Evolutionary conservation across 2,329 filamentous ascomycete species (phyloP), one percentile per base, ranked within the genome.

Genomic region (Aureobasidium subglaciale): DNA sequence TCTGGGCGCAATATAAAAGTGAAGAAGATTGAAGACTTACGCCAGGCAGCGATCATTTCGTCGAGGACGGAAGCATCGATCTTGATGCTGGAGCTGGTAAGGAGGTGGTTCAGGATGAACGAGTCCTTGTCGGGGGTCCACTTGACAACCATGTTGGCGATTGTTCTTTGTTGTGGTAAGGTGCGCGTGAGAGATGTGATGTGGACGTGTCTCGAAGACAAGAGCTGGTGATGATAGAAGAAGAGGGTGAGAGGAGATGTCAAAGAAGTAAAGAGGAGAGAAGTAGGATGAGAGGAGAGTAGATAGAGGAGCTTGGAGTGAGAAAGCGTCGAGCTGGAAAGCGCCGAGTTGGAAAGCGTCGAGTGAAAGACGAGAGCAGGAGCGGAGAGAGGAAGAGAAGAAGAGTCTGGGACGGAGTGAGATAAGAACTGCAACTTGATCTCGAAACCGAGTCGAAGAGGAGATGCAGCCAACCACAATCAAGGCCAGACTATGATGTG

Each of bases 1-100:
- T 18, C 2, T 7, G 4, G 30, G 11, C 4, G 10, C 11, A 13
- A 32, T n/a, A n/a, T n/a, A n/a, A n/a, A n/a, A n/a, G n/a, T n/a
- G n/a, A n/a, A n/a, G n/a, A n/a, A n/a, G n/a, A n/a, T n/a, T n/a
- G 20, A 18, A 30, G 15, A 60, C 59, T 40, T 48, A 60, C 59
- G 59, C 59, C 59, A 60, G 40, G 16, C 15, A 5, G 22, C 13
- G 30, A 56, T 55, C 40, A 60, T 54, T 10, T 27, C 24, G 13
- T 56, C 34, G 20, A 57, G 40, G 4, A 34, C 46, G 2, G 35
- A 13, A 22, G 13, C 34, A 37, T 27, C 18, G 13, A 59, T 37
- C 11, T 55, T 58, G 46, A 58, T 53, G 40, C 22, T 16, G 8
- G 20, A 16, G 20, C 59, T 37, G 18, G 45, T 32, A 9, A 56